Percentiles rank a stretch among this genome's conserved stretches.
phyloP scores from a whole-genome alignment of 805 yeast genomes.

The Sugiyamaella boreocaroliniensis region DNA sequence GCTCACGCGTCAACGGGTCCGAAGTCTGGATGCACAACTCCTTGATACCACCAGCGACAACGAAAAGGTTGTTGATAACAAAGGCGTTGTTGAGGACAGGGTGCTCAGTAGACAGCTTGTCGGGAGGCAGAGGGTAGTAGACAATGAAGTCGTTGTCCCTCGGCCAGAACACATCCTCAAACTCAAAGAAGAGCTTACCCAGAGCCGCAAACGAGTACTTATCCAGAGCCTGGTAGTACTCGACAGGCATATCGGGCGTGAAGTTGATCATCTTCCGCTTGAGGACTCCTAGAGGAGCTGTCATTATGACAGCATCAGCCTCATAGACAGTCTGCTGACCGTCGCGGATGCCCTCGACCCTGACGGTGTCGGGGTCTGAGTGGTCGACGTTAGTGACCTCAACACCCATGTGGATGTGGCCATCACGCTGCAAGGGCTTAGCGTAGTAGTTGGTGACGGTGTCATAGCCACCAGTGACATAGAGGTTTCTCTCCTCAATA shows the following conservation, averaged over 20 bases:
- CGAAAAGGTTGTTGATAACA: constrained; percentile 19
- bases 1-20: constrained; percentile 16
- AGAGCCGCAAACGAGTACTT: constrained; percentile 23
- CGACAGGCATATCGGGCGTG: constrained; percentile 21
- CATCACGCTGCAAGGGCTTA: constrained; percentile 15
- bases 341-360: not conserved
- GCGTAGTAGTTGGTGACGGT: constrained; percentile 17
- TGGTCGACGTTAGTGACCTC: constrained; percentile 14
- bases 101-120: constrained; percentile 5
- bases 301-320: constrained; percentile 25
- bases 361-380: constrained; percentile 3
- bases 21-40: constrained; percentile 20
- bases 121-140: constrained; percentile 17
- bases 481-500: constrained; percentile 17
- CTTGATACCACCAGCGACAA: constrained; percentile 21
- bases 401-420: constrained; percentile 14
- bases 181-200: constrained; percentile 28
- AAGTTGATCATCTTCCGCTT: constrained; percentile 20
- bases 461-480: constrained; percentile 22
- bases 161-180: constrained; percentile 28
- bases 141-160: constrained; percentile 24
- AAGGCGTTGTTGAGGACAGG: constrained; percentile 18
- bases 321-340: constrained; percentile 11
- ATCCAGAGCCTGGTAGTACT: constrained; percentile 15
- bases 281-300: constrained; percentile 28